Evolutionary conservation across 2,329 filamentous ascomycete species (phyloP), one percentile per base, ranked within the genome.

Genomic region (Gnomoniopsis smithogilvyi): DNA sequence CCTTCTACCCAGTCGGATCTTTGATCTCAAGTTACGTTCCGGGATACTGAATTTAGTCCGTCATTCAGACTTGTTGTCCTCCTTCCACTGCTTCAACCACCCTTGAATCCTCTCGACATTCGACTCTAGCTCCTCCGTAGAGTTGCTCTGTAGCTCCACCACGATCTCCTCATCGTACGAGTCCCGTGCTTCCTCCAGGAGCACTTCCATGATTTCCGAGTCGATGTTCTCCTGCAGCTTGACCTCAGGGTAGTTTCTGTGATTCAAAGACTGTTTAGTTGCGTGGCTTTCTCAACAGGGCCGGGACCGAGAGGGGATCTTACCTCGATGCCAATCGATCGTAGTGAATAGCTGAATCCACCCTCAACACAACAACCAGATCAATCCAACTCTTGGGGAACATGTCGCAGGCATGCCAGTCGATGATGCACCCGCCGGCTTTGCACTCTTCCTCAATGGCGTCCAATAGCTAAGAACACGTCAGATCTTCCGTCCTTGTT

Each of bases 151-250:
- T 68, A 99, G 76, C 74, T 96, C 92, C 26, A 98, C 90, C 41
- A 99, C 89, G 66, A 96, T 91, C 70, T 95, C 86, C 73, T 90
- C 85, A 56, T 91, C 90, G 69, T 94, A 99, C 12, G 89, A 85
- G 64, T 96, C 93, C 61, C 87, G 81, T 34, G 95, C 95, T 77
- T 99, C 95, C 66, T 96, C 89, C 21, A 96, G 79, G 58, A 99
- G 78, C 26, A 98, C 91, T 70, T 96, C 90, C 88, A 99, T 98
- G 70, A 99, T 98, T 77, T 99, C 95, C 33, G 91, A 90, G 73
- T 99, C 95, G 61, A 99, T 79, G 70, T 99, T 99, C 74, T 98
- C 95, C 73, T 98, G 91, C 47, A 99, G 78, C 74, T 99, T 99
- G 63, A 83, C 81, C 70, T 95, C 91, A 62, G 85, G 81, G 73